A percentile compares a stretch with the other conserved stretches of the same genome.
phyloP scores from a whole-genome alignment of 805 yeast genomes.

The Ogataea trehaloabstinens region DNA sequence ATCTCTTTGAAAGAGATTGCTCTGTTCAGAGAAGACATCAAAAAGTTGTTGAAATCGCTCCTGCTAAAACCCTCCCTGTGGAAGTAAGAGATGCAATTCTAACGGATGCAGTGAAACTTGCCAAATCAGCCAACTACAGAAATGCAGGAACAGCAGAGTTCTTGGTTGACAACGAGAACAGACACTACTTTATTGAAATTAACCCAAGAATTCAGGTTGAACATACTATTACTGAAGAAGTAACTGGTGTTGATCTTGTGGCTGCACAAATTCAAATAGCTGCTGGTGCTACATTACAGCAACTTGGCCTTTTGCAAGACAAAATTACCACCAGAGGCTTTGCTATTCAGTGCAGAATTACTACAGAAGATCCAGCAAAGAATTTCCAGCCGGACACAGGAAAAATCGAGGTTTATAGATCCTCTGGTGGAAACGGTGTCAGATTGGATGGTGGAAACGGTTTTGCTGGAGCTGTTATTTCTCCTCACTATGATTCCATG shows the following conservation, averaged over 20 bases:
- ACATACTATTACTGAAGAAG: slow-evolving; percentile 98
- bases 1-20: slow-evolving; percentile 95
- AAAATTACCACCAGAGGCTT: slow-evolving; percentile 94
- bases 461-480: slow-evolving; percentile 92
- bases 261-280: slow-evolving; percentile 99
- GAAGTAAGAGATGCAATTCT: slow-evolving; percentile 88
- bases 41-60: slow-evolving; percentile 97
- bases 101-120: slow-evolving; percentile 91
- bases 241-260: slow-evolving; percentile 95
- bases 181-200: slow-evolving; percentile 97
- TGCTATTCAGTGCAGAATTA: slow-evolving; percentile 98
- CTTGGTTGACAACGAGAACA: slow-evolving; percentile 85
- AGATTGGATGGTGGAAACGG: slow-evolving; percentile 99
- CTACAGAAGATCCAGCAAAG: slow-evolving; percentile 96
- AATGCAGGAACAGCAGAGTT: slow-evolving; percentile 99
- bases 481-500: slow-evolving; percentile 98
- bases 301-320: slow-evolving; percentile 90
- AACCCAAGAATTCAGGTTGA: slow-evolving; percentile 98
- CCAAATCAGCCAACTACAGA: slow-evolving; percentile 82
- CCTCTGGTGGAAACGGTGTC: slow-evolving; percentile 99
- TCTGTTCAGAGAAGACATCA: slow-evolving; percentile 99
- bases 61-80: slow-evolving; percentile 85
- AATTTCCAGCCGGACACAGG: slow-evolving; percentile 99
- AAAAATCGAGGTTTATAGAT: slow-evolving; percentile 94
- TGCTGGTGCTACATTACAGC: slow-evolving; percentile 93